A percentile compares a stretch with the other conserved stretches of the same genome.
Conservation (phyloP, 768 basidiomycete species). For the Exsudoporus frostii region DNA sequence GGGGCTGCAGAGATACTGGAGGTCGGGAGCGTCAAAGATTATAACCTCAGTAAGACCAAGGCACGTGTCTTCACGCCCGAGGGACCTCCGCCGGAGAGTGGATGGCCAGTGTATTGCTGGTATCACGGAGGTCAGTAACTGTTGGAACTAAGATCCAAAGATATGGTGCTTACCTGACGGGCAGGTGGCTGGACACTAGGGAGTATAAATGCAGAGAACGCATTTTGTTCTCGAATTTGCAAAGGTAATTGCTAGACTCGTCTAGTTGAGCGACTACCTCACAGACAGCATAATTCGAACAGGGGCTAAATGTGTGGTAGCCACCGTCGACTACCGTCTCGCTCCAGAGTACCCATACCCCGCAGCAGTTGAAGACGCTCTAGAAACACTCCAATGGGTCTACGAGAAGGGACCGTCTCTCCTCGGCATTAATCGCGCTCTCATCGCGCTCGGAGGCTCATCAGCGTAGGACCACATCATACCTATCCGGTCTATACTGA, state of each 20-base stretch:
- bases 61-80: slow-evolving; percentile 64
- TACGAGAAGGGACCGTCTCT: slow-evolving; percentile 40
- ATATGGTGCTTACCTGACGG: background rate
- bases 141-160: background rate
- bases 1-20: slow-evolving; percentile 54
- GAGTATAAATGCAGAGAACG: slow-evolving; percentile 55
- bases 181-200: slow-evolving; percentile 79
- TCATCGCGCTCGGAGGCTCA: slow-evolving; percentile 69
- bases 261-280: background rate
- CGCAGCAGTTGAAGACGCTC: slow-evolving; percentile 31
- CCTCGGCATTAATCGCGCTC: slow-evolving; percentile 47
- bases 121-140: slow-evolving; percentile 62
- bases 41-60: slow-evolving; percentile 47
- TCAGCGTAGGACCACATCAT: slow-evolving; percentile 47
- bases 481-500: background rate
- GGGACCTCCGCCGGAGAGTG: slow-evolving; percentile 43
- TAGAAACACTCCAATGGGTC: slow-evolving; percentile 37
- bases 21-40: slow-evolving; percentile 56
- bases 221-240: slow-evolving; percentile 44
- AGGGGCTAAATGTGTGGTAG: slow-evolving; percentile 35
- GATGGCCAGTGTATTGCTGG: slow-evolving; percentile 74
- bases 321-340: slow-evolving; percentile 33
- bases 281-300: background rate
- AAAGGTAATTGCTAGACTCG: slow-evolving; percentile 16
- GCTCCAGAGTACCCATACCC: slow-evolving; percentile 35